A percentile compares a stretch with the other conserved stretches of the same genome.
phyloP scores from a whole-genome alignment of 1,284 basidiomycete species.

The Entoloma clypeatum region DNA sequence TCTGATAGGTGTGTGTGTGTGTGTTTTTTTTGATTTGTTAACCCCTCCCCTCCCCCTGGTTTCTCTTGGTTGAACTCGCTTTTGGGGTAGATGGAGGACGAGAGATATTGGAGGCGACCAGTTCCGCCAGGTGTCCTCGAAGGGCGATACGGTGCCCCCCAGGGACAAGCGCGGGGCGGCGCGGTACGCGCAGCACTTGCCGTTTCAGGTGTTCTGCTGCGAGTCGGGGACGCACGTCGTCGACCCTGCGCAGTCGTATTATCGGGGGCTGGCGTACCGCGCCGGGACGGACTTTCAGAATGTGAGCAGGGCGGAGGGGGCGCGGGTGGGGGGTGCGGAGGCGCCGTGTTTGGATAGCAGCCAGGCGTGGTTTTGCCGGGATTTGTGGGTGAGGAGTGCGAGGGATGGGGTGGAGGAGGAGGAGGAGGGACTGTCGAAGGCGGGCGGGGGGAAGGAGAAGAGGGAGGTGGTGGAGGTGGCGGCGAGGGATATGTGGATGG shows the following conservation, averaged over 20 bases:
- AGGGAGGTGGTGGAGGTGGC: slow-evolving; percentile 34
- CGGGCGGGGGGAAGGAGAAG: slow-evolving; percentile 22
- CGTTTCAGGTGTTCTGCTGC: slow-evolving; percentile 97
- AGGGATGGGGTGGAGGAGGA: slow-evolving; percentile 62
- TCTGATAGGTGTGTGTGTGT: slow-evolving; percentile 83
- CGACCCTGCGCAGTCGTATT: slow-evolving; percentile 91
- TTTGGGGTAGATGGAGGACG: slow-evolving; percentile 75
- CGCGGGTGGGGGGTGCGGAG: slow-evolving; percentile 63
- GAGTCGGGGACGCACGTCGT: slow-evolving; percentile 94
- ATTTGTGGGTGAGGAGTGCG: slow-evolving; percentile 86
- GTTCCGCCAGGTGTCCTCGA: slow-evolving; percentile 89
- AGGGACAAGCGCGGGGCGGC: slow-evolving; percentile 76
- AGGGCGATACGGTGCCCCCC: slow-evolving; percentile 86
- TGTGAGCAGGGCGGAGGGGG: slow-evolving; percentile 54
- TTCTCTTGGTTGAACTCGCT: neutral
- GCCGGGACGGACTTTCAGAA: slow-evolving; percentile 79
- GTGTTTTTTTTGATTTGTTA: too few species aligned
- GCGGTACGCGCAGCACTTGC: slow-evolving; percentile 86
- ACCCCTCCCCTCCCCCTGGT: neutral
- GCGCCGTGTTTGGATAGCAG: slow-evolving; percentile 88
- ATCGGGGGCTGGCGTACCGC: slow-evolving; percentile 81
- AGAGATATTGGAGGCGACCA: slow-evolving; percentile 94
- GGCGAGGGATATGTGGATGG: slow-evolving; percentile 29
- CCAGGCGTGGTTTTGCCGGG: slow-evolving; percentile 94
- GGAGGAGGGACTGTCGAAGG: slow-evolving; percentile 35